These are phyloP conservation scores for Choanephora cucurbitarum DNA, from an alignment of 371 early-diverging fungal genomes.

Conservation along the genomic window DNA sequence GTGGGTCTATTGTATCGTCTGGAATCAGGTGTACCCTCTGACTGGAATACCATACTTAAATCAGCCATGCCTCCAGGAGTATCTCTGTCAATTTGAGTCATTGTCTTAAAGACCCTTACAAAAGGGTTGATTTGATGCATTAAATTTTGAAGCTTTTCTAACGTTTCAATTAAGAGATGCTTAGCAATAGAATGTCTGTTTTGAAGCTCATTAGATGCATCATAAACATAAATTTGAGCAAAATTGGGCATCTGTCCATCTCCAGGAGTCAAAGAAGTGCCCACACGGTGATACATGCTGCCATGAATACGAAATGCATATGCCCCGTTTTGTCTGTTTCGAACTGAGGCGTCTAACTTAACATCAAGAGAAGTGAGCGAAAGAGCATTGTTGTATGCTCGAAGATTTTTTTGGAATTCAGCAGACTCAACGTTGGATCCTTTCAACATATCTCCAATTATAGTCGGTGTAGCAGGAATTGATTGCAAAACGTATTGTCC, in stretches of 20 bases:
- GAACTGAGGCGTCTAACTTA: slow-evolving; percentile 9
- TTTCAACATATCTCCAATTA: neutral
- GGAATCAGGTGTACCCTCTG: neutral
- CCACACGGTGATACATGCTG: slow-evolving; percentile 10
- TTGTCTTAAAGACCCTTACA: slow-evolving; percentile 9
- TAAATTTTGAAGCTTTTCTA: neutral
- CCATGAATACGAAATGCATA: slow-evolving; percentile 23
- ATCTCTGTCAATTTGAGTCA: neutral
- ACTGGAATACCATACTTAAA: neutral
- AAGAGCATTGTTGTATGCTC: slow-evolving; percentile 19
- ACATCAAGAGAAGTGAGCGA: slow-evolving; percentile 19
- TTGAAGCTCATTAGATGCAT: slow-evolving; percentile 5
- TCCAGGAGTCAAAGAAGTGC: neutral
- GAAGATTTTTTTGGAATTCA: slow-evolving; percentile 12
- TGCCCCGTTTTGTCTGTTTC: slow-evolving; percentile 1
- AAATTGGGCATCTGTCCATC: neutral
- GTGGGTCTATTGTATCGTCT: slow-evolving; percentile 5
- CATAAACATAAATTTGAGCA: slow-evolving; percentile 20
- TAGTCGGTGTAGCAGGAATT: neutral
- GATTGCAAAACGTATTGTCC: neutral
- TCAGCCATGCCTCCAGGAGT: too few species aligned
- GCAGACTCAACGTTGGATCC: neutral
- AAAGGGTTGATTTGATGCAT: slow-evolving; percentile 13
- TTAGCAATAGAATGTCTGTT: slow-evolving; percentile 2
- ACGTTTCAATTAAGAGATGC: too few species aligned